Percentiles rank a stretch among this genome's conserved stretches.
Conservation (phyloP, 768 basidiomycete genomes). For the Asterophora lycoperdoides region DNA sequence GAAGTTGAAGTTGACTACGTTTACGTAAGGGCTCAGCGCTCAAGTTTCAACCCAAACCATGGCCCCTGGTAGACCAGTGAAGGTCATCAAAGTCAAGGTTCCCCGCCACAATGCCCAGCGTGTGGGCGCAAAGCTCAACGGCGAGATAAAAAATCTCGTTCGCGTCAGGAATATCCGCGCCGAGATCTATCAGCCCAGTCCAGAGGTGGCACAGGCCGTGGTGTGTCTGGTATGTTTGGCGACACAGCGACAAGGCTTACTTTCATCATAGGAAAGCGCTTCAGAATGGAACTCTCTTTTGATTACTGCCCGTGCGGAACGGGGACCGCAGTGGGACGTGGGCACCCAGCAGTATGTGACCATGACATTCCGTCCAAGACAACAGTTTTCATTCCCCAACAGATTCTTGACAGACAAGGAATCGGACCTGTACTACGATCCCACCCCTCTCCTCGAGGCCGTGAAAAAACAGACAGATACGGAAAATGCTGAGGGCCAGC, state of each 20-base stretch:
- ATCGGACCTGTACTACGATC: constrained; percentile 72
- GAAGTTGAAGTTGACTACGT: too few relatives aligned
- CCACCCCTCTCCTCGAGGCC: constrained; percentile 53
- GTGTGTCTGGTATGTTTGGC: constrained; percentile 38
- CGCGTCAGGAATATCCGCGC: constrained; percentile 44
- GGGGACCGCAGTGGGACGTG: constrained; percentile 86
- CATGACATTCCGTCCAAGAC: background rate
- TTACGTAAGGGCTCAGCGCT: too few relatives aligned
- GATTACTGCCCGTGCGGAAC: constrained; percentile 70
- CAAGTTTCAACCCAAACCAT: constrained; percentile 35
- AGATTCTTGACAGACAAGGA: constrained; percentile 76
- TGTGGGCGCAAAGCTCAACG: constrained; percentile 57
- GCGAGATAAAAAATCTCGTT: constrained; percentile 55
- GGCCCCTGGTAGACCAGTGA: constrained; percentile 57
- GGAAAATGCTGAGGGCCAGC: constrained; percentile 35
- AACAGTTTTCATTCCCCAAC: background rate
- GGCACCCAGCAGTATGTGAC: constrained; percentile 78
- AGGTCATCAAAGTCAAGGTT: constrained; percentile 58
- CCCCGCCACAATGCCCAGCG: constrained; percentile 74
- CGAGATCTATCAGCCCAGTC: constrained; percentile 59
- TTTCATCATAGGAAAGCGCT: constrained; percentile 54
- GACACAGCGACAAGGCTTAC: background rate
- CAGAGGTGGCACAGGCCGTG: constrained; percentile 62
- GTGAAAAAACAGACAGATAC: constrained; percentile 44
- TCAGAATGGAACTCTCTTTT: constrained; percentile 85